Percentiles rank a stretch among this genome's conserved stretches.
phyloP scores from a whole-genome alignment of 768 basidiomycete genomes.

The Mycena crocata region DNA sequence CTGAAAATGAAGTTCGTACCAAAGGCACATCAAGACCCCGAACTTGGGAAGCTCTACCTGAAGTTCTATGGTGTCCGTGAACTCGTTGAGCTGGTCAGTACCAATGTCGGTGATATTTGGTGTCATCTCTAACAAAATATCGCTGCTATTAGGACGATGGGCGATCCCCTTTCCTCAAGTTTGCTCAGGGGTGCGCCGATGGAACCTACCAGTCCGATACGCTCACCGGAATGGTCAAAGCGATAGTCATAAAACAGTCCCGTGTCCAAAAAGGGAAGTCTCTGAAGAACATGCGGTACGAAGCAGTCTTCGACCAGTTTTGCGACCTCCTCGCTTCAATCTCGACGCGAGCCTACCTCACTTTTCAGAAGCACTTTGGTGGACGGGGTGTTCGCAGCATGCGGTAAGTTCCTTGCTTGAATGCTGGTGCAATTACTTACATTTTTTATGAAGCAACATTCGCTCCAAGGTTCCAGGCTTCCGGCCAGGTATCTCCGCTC shows the following conservation, averaged over 20 bases:
- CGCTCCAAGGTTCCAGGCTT: slow-evolving; percentile 26
- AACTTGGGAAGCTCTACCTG: slow-evolving; percentile 25
- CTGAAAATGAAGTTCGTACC: slow-evolving; percentile 32
- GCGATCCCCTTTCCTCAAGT: slow-evolving; percentile 31
- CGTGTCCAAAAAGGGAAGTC: slow-evolving; percentile 24
- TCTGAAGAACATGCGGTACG: slow-evolving; percentile 33
- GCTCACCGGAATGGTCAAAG: slow-evolving; percentile 35
- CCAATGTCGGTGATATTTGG: neutral
- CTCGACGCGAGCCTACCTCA: slow-evolving; percentile 22
- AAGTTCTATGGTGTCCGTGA: slow-evolving; percentile 31
- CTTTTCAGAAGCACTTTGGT: slow-evolving; percentile 31
- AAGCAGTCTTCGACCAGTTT: slow-evolving; percentile 26
- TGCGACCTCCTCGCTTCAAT: slow-evolving; percentile 30
- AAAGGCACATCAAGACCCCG: slow-evolving; percentile 16
- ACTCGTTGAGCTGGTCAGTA: slow-evolving; percentile 31
- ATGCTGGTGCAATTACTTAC: neutral
- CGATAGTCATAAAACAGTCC: slow-evolving; percentile 24
- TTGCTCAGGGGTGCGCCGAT: slow-evolving; percentile 34
- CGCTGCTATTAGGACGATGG: slow-evolving; percentile 32
- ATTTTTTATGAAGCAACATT: slow-evolving; percentile 9
- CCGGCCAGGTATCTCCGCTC: slow-evolving; percentile 22
- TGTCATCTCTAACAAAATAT: neutral
- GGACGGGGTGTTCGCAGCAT: slow-evolving; percentile 28
- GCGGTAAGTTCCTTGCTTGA: neutral
- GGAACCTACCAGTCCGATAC: slow-evolving; percentile 33